Evolutionary conservation across 306 rosid species (phyloP).

Genomic region (Begonia loranthoides): DNA sequence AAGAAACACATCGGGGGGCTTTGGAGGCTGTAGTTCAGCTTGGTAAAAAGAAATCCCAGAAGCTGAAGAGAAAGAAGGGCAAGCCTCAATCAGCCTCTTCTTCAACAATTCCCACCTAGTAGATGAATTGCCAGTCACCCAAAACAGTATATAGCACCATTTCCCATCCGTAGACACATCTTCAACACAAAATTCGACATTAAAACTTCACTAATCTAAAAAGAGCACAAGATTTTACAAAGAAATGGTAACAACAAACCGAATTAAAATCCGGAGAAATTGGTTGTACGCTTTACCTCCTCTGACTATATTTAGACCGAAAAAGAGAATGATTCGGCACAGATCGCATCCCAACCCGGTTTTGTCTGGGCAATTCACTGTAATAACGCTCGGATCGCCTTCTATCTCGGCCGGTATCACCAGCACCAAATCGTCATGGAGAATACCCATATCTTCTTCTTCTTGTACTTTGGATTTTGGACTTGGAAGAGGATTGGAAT

Average conservation of each 20-base stretch:
- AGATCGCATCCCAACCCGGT: constrained; percentile 90
- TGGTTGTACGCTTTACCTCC: constrained; percentile 43
- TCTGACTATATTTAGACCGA: constrained; percentile 76
- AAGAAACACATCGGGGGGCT: constrained; percentile 74
- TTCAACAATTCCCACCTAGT: constrained; percentile 82
- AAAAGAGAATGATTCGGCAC: constrained; percentile 91
- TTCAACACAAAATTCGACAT: constrained; percentile 18
- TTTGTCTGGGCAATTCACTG: constrained; percentile 92
- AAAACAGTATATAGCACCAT: constrained; percentile 87
- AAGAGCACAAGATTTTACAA: not conserved
- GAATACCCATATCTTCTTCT: constrained; percentile 46
- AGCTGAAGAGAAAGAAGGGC: constrained; percentile 87
- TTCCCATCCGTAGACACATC: constrained; percentile 92
- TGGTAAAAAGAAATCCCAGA: constrained; percentile 56
- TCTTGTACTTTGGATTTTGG: constrained; percentile 3
- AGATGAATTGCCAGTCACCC: constrained; percentile 63
- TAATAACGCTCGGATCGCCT: constrained; percentile 56
- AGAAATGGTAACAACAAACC: constrained; percentile 2
- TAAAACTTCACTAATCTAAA: not conserved
- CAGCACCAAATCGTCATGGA: constrained; percentile 69
- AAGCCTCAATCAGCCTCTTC: constrained; percentile 63
- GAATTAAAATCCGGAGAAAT: not conserved
- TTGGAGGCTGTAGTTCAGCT: constrained; percentile 49
- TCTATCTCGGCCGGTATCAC: constrained; percentile 48
- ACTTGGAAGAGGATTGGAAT: not conserved